Percentiles rank a stretch among this genome's conserved stretches.
Evolutionary conservation across 129 eudicot species (phyloP).

Genomic region (Kitagawia praeruptora): DNA sequence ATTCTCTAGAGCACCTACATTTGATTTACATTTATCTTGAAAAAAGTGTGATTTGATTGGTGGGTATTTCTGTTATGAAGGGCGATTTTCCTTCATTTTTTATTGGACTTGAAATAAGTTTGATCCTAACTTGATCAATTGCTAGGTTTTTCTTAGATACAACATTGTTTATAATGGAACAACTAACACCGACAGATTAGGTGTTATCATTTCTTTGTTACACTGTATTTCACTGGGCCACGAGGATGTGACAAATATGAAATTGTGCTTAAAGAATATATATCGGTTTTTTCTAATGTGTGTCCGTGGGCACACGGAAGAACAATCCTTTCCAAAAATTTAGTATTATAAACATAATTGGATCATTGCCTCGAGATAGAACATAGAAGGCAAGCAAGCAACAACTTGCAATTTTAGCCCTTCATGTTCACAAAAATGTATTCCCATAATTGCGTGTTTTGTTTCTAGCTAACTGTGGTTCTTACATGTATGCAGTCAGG

Average conservation of each 20-base stretch:
- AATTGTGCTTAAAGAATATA: too few species aligned
- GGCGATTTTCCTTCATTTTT: neutral
- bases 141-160: neutral
- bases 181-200: neutral
- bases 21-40: neutral
- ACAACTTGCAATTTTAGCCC: neutral
- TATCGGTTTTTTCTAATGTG: too few species aligned
- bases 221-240: too few species aligned
- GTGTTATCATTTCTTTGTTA: too few species aligned
- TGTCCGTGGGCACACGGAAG: too few species aligned
- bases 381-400: neutral
- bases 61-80: neutral
- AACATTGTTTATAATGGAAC: neutral
- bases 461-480: constrained; percentile 10
- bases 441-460: too few species aligned
- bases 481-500: constrained; percentile 53
- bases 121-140: neutral
- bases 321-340: too few species aligned
- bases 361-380: neutral
- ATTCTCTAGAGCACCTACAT: neutral
- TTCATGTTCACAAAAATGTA: too few species aligned
- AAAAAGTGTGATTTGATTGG: neutral
- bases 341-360: too few species aligned
- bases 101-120: neutral
- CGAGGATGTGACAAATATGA: too few species aligned